These are phyloP conservation scores for Torrubiellomyces zombiae DNA, from an alignment of 2,329 filamentous ascomycete genomes.

Conservation along the genomic window DNA sequence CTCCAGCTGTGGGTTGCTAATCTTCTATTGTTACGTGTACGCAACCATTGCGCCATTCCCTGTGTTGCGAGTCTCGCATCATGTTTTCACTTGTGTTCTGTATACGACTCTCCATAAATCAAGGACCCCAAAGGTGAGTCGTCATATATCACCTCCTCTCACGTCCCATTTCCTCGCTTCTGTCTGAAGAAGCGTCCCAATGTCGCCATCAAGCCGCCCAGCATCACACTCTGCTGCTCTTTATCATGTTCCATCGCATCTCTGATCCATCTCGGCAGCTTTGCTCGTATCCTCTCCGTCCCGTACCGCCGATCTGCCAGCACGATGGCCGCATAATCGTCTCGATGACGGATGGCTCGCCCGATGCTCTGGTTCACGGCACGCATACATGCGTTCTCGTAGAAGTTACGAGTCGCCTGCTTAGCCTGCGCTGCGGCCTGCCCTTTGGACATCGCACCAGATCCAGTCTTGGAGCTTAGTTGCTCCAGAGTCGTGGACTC, in stretches of 20 bases:
- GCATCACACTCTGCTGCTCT: constrained; percentile 16
- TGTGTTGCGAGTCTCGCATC: too few relatives aligned
- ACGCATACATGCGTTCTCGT: constrained; percentile 91
- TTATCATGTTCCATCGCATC: constrained; percentile 43
- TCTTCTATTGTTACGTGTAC: too few relatives aligned
- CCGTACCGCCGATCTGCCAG: constrained; percentile 69
- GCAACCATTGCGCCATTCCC: too few relatives aligned
- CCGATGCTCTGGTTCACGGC: constrained; percentile 96
- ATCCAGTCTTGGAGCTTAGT: constrained; percentile 10
- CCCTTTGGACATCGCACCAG: constrained; percentile 6
- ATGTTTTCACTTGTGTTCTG: too few relatives aligned
- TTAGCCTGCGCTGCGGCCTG: constrained; percentile 22
- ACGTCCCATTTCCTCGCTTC: constrained; percentile 26
- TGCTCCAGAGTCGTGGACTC: constrained; percentile 38
- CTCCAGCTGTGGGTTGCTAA: too few relatives aligned
- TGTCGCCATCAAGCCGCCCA: constrained; percentile 42
- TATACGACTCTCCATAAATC: too few relatives aligned
- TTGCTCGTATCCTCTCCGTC: constrained; percentile 53
- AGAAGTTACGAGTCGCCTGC: constrained; percentile 57
- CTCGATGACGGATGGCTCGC: constrained; percentile 70
- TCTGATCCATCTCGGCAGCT: constrained; percentile 81
- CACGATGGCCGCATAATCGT: constrained; percentile 82
- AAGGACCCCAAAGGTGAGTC: not conserved
- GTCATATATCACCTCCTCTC: not conserved
- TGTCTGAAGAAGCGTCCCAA: constrained; percentile 40